These are phyloP conservation scores for Colletotrichum lindemuthianum DNA, from an alignment of 2,329 filamentous ascomycete species.

Conservation along the genomic window DNA sequence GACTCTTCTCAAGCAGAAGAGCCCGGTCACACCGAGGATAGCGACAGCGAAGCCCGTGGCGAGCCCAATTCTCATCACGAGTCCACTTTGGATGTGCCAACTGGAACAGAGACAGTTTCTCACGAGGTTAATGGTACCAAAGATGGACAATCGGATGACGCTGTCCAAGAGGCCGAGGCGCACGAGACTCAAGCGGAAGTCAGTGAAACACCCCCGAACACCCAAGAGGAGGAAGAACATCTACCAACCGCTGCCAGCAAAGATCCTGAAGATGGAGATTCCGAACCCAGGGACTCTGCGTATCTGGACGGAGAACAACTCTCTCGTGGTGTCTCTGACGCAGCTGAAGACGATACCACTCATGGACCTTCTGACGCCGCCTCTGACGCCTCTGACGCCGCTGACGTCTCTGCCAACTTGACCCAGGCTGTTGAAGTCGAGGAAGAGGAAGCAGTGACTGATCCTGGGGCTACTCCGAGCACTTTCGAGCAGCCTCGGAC, in stretches of 20 bases:
- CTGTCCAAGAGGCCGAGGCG: conserved; percentile 40
- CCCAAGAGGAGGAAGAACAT: conserved; percentile 23
- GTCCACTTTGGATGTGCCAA: no score
- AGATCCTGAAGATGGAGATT: conserved; percentile 32
- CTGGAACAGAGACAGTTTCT: no score
- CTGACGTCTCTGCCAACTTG: conserved; percentile 1
- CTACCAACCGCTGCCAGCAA: conserved; percentile 28
- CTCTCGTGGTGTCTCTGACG: conserved; percentile 26
- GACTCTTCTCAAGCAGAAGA: no score
- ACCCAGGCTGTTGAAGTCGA: conserved; percentile 1
- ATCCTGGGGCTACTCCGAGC: no score
- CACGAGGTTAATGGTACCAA: no score
- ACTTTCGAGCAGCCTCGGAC: background rate
- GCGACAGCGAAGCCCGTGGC: no score
- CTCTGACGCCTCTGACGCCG: conserved; percentile 16
- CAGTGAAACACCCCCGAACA: conserved; percentile 23
- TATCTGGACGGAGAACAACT: conserved; percentile 27
- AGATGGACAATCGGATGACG: conserved; percentile 42
- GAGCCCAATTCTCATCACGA: no score
- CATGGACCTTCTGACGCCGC: conserved; percentile 18
- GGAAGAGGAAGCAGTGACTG: background rate
- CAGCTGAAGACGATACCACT: conserved; percentile 25
- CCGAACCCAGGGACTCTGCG: conserved; percentile 21
- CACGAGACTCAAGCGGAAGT: conserved; percentile 25
- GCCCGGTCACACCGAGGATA: no score